Evolutionary conservation across 2,329 filamentous ascomycete species (phyloP), one percentile per base, ranked within the genome.

Genomic region (Xylariaceae sp.): DNA sequence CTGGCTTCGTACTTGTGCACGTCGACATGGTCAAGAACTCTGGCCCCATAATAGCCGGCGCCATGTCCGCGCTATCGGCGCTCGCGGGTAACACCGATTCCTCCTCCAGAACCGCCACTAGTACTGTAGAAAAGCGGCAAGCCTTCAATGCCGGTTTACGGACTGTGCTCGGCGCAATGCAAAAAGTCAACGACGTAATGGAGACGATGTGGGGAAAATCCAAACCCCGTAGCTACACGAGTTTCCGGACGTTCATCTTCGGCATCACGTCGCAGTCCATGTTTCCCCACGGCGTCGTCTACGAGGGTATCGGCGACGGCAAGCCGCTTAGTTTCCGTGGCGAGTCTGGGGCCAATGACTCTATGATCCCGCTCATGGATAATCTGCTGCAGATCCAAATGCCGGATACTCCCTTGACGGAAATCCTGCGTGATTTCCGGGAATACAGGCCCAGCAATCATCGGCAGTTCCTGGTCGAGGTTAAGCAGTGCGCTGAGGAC

Each of bases 201-300:
- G 88, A 93, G 64, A 78, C 73, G 20, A 97, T 97, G 92, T 96
- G 91, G 92, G 77, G 77, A 49, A 88, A 90, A 66, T 93, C 87
- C 45, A 86, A 87, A 57, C 91, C 91, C 2, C 76, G 78, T 16
- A 81, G 89, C 55, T 96, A 96, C 70, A 88, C 86, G 48, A 85
- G 80, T 56, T 96, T 95, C 79, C 86, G 91, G 33, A 95, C 92
- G 10, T 96, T 96, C 73, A 96, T 96, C 71, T 95, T 95, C 62
- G 92, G 92, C 57, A 95, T 96, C 67, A 94, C 89, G 1, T 86
- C 81, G 38, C 91, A 96, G 68, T 85, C 82, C 59, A 95, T 96
- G 90, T 96, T 96, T 67, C 91, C 91, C 7, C 74, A 91, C 52
- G 92, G 92, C 7, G 92, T 96, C 6, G 69, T 95, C 37, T 96